These are phyloP conservation scores for Phytophthora hibernalis DNA, from an alignment of 352 stramenopile genomes.

Conservation along the genomic window DNA sequence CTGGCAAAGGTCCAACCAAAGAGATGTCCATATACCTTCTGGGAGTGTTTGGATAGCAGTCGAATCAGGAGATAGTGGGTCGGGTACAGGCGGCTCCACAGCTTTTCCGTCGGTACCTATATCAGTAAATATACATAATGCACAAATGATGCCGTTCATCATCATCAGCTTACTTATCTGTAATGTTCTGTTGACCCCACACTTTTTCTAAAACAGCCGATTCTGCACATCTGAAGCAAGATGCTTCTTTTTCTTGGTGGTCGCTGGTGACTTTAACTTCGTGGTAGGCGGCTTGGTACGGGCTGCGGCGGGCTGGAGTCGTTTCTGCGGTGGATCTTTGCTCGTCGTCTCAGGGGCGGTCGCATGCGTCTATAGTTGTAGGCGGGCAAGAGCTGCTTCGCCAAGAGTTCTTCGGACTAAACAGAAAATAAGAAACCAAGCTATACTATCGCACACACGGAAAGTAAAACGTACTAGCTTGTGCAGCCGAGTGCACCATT, in stretches of 20 bases:
- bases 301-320: background rate
- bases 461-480: background rate
- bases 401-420: background rate
- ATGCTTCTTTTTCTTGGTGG: constrained; percentile 1
- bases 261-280: too few relatives aligned
- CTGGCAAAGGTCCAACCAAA: too few relatives aligned
- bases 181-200: constrained; percentile 3
- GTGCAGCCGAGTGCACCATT: background rate
- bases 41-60: too few relatives aligned
- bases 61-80: too few relatives aligned
- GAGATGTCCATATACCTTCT: too few relatives aligned
- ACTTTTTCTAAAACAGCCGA: constrained; percentile 10
- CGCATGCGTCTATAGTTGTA: too few relatives aligned
- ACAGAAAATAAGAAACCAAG: too few relatives aligned
- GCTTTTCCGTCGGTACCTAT: background rate
- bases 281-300: background rate
- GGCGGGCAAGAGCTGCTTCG: background rate
- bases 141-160: too few relatives aligned
- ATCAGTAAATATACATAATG: too few relatives aligned
- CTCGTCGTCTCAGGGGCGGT: too few relatives aligned
- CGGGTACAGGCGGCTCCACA: background rate
- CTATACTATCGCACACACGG: background rate
- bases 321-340: background rate
- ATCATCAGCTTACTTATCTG: background rate
- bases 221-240: background rate